phyloP scores from a whole-genome alignment of 1,284 basidiomycete species.

The Trametes polyzona region DNA sequence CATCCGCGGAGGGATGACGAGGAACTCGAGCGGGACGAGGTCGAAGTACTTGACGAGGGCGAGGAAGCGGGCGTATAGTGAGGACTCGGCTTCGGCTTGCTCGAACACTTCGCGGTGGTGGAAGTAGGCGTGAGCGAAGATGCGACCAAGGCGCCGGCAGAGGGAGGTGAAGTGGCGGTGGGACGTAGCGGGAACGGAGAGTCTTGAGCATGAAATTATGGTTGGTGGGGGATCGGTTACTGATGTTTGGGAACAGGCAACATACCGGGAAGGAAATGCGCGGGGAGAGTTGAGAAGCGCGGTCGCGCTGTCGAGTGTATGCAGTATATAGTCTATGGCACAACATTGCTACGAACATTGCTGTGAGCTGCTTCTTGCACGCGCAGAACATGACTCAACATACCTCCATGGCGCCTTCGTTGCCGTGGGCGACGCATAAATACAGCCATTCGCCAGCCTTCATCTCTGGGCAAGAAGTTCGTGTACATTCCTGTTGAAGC shows the following conservation, averaged over 20 bases:
- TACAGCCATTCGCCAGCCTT: conserved; percentile 97
- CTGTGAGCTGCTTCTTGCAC: not conserved
- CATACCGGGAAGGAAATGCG: conserved; percentile 88
- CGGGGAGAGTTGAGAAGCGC: conserved; percentile 91
- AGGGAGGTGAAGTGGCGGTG: conserved; percentile 88
- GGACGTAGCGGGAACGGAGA: conserved; percentile 81
- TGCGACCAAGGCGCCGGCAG: conserved; percentile 87
- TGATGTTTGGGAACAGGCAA: no score
- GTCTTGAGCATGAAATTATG: conserved; percentile 41
- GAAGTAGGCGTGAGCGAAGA: conserved; percentile 96
- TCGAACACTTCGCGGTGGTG: conserved; percentile 92
- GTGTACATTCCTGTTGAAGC: conserved; percentile 85
- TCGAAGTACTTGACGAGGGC: conserved; percentile 83
- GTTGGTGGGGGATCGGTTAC: not conserved
- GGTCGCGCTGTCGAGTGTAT: conserved; percentile 93
- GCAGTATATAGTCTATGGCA: conserved; percentile 96
- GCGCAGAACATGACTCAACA: conserved; percentile 12
- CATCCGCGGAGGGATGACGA: conserved; percentile 70
- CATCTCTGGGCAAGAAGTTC: conserved; percentile 91
- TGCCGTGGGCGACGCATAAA: conserved; percentile 91
- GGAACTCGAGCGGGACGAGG: conserved; percentile 80
- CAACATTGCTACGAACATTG: conserved; percentile 75
- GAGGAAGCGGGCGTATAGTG: conserved; percentile 90
- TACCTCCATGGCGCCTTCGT: conserved; percentile 77
- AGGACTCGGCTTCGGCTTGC: conserved; percentile 89